Evolutionary conservation across 2,329 filamentous ascomycete species (phyloP).

Genomic region (Lasiodiplodia sp.): DNA sequence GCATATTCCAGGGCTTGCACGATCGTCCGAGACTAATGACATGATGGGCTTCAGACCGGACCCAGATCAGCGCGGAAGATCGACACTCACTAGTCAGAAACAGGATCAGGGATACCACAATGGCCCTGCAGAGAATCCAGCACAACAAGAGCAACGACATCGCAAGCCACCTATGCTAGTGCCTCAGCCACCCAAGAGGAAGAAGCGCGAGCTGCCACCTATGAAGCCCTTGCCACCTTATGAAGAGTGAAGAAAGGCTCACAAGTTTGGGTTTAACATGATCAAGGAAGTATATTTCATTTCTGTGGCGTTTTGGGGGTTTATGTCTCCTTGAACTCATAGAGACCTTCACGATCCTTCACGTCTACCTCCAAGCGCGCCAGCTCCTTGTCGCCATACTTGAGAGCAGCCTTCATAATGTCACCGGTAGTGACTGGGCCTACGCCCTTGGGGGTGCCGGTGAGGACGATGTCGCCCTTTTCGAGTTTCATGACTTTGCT

Average conservation of each 20-base stretch:
- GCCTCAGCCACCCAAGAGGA: not conserved
- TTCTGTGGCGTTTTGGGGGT: conserved; percentile 2
- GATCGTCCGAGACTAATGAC: not conserved
- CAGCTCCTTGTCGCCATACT: conserved; percentile 73
- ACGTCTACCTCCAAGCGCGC: conserved; percentile 84
- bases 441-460: conserved; percentile 97
- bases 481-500: conserved; percentile 94
- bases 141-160: not conserved
- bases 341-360: conserved; percentile 78
- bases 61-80: not conserved
- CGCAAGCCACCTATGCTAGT: not conserved
- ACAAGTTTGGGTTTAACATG: not conserved
- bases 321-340: conserved; percentile 69
- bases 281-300: conserved; percentile 2
- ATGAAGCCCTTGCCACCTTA: not conserved
- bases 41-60: not conserved
- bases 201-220: conserved; percentile 3
- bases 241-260: not conserved
- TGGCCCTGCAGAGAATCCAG: not conserved
- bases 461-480: conserved; percentile 89
- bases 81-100: not conserved
- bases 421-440: conserved; percentile 86
- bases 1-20: not conserved
- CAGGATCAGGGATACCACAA: not conserved
- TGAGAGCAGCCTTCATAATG: conserved; percentile 83